Evolutionary conservation across 495 filamentous ascomycete species (phyloP), one percentile per base, ranked within the genome.

Genomic region (Durotheca rogersii): DNA sequence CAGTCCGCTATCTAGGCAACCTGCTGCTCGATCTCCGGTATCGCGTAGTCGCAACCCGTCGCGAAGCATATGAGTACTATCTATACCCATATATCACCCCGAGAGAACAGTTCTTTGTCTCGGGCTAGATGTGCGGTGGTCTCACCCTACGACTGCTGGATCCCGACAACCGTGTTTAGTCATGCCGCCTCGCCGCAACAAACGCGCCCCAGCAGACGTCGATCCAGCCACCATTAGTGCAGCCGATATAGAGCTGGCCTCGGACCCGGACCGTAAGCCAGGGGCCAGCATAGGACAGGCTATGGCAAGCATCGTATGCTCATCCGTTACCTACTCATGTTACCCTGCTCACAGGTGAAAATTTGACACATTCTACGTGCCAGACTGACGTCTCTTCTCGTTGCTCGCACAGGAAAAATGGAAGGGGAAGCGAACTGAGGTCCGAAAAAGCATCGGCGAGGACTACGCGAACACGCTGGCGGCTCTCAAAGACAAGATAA

Each of bases 221-320:
- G 51, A 32, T 18, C 54, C 56, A 7, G 56, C 7, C 27, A 55
- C 56, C 27, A 55, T 51, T n/a, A 51, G 56, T 21, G 9, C 23
- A 27, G 23, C 23, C 4, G 23, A 27, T 9, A 32, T 34, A 5
- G 51, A 51, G 3, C 23, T 47, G 18, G 45, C 29, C 20, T 7
- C 49, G n/a, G 25, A 44, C 25, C 16, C 35, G n/a, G 16, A 51
- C 19, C 23, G 44, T 32, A 47, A 51, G 12, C 27, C 47, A 36
- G 50, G 37, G 15, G 11, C 37, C 0, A 52, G 36, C 16, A 36
- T 60, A 7, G 23, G 51, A 7, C 36, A 60, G 47, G 56, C 56
- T 35, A 51, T 60, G 51, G 32, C 49, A 42, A 56, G 21, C 41
- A 60, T 60, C 12, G 56, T 60, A 60, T 23, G 56, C 18, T 10